Conservation (phyloP, 2,329 filamentous ascomycete species). For the Rosellinia necatrix region DNA sequence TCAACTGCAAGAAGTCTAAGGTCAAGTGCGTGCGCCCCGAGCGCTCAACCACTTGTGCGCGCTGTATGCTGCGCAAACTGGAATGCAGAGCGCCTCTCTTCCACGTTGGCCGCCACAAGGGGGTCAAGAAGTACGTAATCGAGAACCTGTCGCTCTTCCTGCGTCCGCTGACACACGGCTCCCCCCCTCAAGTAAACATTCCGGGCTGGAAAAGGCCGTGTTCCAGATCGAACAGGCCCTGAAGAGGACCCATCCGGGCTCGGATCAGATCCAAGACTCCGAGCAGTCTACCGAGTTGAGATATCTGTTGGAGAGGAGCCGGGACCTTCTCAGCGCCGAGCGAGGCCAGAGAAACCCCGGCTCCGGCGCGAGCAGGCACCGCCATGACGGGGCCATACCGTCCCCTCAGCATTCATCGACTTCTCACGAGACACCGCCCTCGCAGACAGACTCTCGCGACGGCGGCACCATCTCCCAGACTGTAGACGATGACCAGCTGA, state of each 20-base stretch:
- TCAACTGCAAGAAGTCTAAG: conserved; percentile 44
- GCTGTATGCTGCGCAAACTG: conserved; percentile 40
- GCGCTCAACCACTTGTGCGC: conserved; percentile 38
- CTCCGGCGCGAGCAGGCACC: conserved; percentile 29
- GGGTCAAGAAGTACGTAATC: conserved; percentile 70
- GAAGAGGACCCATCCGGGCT: conserved; percentile 55
- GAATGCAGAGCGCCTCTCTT: conserved; percentile 75
- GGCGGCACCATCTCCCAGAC: conserved; percentile 39
- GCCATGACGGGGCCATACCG: conserved; percentile 32
- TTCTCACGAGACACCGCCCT: conserved; percentile 38
- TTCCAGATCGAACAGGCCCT: conserved; percentile 75
- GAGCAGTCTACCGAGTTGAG: conserved; percentile 53
- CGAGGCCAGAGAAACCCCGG: conserved; percentile 29
- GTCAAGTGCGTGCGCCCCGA: conserved; percentile 41
- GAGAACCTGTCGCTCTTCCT: background rate
- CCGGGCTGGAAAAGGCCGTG: conserved; percentile 74
- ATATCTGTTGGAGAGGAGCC: conserved; percentile 54
- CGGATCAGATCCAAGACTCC: conserved; percentile 45
- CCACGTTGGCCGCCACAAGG: conserved; percentile 74
- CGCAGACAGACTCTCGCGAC: conserved; percentile 37
- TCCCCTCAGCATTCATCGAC: conserved; percentile 39
- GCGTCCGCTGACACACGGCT: conserved; percentile 26
- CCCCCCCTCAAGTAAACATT: conserved; percentile 67
- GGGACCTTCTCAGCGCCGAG: conserved; percentile 43
- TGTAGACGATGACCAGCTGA: conserved; percentile 51